Evolutionary conservation across 1,139 yeast genomes (phyloP).

Genomic region (Saccharomycopsis crataegensis): DNA sequence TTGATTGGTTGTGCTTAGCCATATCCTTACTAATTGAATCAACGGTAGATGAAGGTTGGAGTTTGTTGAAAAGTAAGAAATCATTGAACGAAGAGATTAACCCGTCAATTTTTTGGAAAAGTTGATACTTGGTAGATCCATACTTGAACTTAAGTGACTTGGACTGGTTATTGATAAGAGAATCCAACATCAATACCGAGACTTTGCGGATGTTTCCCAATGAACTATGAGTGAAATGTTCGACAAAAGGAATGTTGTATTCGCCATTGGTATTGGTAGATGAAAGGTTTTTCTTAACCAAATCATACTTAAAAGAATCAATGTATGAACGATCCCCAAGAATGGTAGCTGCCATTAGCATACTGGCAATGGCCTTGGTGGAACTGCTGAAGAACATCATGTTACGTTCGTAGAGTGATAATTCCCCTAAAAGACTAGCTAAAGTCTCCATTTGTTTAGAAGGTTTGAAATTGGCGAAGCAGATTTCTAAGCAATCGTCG

Average conservation of each 20-base stretch:
- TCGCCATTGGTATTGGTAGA: conserved; percentile 36
- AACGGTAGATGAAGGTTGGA: background rate
- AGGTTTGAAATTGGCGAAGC: conserved; percentile 29
- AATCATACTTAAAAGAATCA: conserved; percentile 21
- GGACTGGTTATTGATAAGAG: conserved; percentile 34
- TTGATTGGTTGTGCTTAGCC: background rate
- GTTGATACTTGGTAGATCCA: conserved; percentile 33
- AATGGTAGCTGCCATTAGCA: conserved; percentile 65
- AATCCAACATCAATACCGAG: conserved; percentile 39
- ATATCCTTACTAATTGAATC: conserved; percentile 4
- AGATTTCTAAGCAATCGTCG: conserved; percentile 15
- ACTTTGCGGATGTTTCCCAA: conserved; percentile 38
- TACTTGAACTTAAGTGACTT: conserved; percentile 52
- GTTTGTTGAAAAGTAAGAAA: conserved; percentile 13
- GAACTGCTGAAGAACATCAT: conserved; percentile 59
- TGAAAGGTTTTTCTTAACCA: conserved; percentile 20
- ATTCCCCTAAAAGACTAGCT: conserved; percentile 65
- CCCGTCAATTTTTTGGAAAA: conserved; percentile 10
- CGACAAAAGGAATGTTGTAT: conserved; percentile 42
- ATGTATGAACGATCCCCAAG: conserved; percentile 33
- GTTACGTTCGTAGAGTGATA: conserved; percentile 63
- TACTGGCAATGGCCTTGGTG: conserved; percentile 60
- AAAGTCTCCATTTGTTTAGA: conserved; percentile 21
- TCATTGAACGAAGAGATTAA: conserved; percentile 11
- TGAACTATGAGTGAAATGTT: conserved; percentile 41